phyloP scores from a whole-genome alignment of 2,329 filamentous ascomycete genomes.

The Simplicillium aogashimaense region DNA sequence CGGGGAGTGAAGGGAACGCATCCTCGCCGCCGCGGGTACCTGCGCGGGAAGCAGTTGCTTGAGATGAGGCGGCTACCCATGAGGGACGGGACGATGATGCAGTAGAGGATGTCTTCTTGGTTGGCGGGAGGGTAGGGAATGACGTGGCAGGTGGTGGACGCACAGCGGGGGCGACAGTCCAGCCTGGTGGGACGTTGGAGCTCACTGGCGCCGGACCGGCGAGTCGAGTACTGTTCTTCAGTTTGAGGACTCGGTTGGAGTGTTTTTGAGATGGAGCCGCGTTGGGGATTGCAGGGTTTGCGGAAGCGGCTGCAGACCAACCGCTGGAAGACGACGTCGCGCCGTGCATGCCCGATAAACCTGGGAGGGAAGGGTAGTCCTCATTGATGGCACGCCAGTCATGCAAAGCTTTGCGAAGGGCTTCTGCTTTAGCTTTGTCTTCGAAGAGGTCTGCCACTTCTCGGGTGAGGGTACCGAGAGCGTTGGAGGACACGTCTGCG shows the following conservation, averaged over 20 bases:
- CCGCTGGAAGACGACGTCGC: constrained; percentile 44
- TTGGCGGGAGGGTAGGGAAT: constrained; percentile 28
- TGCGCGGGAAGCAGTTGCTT: constrained; percentile 4
- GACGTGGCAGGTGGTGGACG: constrained; percentile 15
- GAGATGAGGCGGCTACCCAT: constrained; percentile 13
- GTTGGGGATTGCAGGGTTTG: constrained; percentile 37
- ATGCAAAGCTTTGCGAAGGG: constrained; percentile 76
- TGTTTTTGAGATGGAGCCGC: constrained; percentile 34
- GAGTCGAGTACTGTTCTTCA: constrained; percentile 47
- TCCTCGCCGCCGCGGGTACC: constrained; percentile 33
- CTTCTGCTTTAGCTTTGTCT: constrained; percentile 62
- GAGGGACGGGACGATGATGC: constrained; percentile 5
- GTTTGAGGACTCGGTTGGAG: constrained; percentile 44
- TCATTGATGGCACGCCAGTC: constrained; percentile 95
- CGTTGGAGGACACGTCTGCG: constrained; percentile 62
- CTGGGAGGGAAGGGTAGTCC: constrained; percentile 83
- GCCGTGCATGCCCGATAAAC: constrained; percentile 58
- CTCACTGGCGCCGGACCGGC: constrained; percentile 22
- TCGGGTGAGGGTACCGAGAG: constrained; percentile 80
- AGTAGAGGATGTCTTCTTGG: background rate
- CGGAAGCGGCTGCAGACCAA: constrained; percentile 50
- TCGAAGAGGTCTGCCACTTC: constrained; percentile 93
- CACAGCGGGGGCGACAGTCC: constrained; percentile 12
- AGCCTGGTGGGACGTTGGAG: constrained; percentile 10
- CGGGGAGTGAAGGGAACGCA: constrained; percentile 74